Evolutionary conservation across 805 yeast species (phyloP).

Genomic region (Candida alai): DNA sequence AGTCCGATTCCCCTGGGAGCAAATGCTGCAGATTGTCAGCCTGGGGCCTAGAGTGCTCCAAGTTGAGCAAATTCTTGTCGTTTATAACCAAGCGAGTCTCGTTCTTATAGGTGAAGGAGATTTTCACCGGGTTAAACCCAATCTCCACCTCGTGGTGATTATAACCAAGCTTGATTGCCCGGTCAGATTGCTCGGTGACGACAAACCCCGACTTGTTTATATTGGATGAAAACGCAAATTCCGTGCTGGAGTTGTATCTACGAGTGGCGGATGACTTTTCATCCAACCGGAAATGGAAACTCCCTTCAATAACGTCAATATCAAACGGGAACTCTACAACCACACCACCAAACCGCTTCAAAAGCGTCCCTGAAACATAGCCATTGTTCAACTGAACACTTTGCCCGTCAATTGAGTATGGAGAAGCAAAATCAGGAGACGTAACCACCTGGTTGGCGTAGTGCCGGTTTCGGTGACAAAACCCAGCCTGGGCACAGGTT

Average conservation of each 20-base stretch:
- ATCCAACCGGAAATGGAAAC: slow-evolving; percentile 60
- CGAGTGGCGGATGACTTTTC: slow-evolving; percentile 47
- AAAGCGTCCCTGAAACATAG: slow-evolving; percentile 4
- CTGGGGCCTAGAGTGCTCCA: slow-evolving; percentile 71
- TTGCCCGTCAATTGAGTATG: slow-evolving; percentile 21
- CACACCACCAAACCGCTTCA: slow-evolving; percentile 1
- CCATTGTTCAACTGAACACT: neutral
- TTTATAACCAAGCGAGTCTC: slow-evolving; percentile 56
- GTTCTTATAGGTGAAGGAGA: slow-evolving; percentile 45
- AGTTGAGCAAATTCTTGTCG: slow-evolving; percentile 64
- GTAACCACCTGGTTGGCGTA: slow-evolving; percentile 41
- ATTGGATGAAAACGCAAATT: slow-evolving; percentile 66
- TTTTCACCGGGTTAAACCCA: slow-evolving; percentile 44
- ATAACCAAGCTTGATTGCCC: slow-evolving; percentile 1
- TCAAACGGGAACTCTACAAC: slow-evolving; percentile 49
- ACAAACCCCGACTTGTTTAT: too few species aligned
- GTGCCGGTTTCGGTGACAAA: slow-evolving; percentile 75
- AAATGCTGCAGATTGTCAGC: slow-evolving; percentile 27
- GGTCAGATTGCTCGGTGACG: neutral
- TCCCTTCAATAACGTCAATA: slow-evolving; percentile 52
- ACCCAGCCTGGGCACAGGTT: slow-evolving; percentile 75
- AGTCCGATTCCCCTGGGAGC: slow-evolving; percentile 57
- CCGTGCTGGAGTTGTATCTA: slow-evolving; percentile 57
- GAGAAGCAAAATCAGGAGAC: slow-evolving; percentile 10
- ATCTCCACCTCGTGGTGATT: slow-evolving; percentile 38